Conservation (phyloP, 441 rosid species). For the Adansonia grandidieri region DNA sequence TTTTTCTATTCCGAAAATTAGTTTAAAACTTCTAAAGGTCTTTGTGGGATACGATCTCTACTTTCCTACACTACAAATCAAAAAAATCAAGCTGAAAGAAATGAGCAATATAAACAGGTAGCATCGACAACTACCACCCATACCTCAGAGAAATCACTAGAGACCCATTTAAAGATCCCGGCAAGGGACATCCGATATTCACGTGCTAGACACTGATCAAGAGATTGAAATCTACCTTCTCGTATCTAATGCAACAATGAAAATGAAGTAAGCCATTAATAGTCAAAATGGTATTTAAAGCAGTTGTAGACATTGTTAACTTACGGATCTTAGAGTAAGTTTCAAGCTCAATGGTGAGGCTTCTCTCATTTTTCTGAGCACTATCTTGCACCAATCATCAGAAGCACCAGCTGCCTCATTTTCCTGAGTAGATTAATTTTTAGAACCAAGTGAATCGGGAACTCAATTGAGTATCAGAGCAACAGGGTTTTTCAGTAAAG, state of each 20-base stretch:
- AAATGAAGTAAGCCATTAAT: conserved; percentile 15
- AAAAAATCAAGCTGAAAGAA: no score
- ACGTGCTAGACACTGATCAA: conserved; percentile 80
- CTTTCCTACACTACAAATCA: no score
- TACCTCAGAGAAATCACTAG: no score
- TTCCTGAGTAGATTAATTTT: conserved; percentile 47
- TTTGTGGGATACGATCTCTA: no score
- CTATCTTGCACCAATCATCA: conserved; percentile 62
- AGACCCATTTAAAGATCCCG: conserved; percentile 48
- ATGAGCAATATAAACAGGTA: no score
- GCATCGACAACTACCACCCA: no score
- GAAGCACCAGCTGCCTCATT: conserved; percentile 52
- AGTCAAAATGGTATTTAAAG: conserved; percentile 25
- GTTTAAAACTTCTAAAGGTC: no score
- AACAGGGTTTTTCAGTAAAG: not conserved
- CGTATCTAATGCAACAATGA: conserved; percentile 52
- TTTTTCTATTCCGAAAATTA: no score
- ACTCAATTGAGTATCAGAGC: not conserved
- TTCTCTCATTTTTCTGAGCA: conserved; percentile 64
- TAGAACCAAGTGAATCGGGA: not conserved
- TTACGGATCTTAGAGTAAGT: conserved; percentile 77
- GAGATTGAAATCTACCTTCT: conserved; percentile 90
- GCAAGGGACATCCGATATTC: conserved; percentile 73
- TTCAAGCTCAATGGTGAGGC: conserved; percentile 91
- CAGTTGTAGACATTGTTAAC: conserved; percentile 24